phyloP scores from a whole-genome alignment of 192 early-diverging fungal species.

The Podila minutissima region DNA sequence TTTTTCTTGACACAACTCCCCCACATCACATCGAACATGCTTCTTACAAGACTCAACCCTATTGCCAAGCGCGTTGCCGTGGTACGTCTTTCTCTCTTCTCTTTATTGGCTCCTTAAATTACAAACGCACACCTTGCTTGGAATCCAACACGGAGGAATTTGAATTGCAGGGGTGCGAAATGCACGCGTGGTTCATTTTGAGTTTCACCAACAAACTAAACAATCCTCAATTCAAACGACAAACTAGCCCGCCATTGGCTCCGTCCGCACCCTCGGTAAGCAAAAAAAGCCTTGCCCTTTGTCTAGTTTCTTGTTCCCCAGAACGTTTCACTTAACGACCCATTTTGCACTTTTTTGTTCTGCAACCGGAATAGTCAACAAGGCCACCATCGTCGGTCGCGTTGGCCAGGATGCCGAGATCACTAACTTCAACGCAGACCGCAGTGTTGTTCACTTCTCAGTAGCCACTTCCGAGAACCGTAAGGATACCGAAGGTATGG shows the following conservation, averaged over 20 bases:
- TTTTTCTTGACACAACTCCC: too few relatives aligned
- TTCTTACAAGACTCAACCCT: constrained; percentile 32
- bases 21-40: constrained; percentile 5
- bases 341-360: not conserved
- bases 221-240: not conserved
- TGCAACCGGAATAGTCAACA: constrained; percentile 62
- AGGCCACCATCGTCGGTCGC: constrained; percentile 71
- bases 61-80: constrained; percentile 33
- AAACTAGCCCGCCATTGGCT: constrained; percentile 29
- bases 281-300: not conserved
- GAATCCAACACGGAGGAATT: not conserved
- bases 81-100: constrained; percentile 9
- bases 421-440: constrained; percentile 52
- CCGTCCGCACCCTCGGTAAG: constrained; percentile 38
- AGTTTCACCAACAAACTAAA: not conserved
- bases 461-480: constrained; percentile 70
- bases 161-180: too few relatives aligned
- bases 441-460: constrained; percentile 63
- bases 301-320: not conserved
- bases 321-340: not conserved
- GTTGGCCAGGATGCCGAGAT: constrained; percentile 69
- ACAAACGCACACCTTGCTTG: not conserved
- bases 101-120: too few relatives aligned
- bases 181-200: too few relatives aligned
- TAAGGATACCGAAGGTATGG: constrained; percentile 66